These are phyloP conservation scores for Aspergillus tanneri DNA, from an alignment of 2,329 filamentous ascomycete species.

Conservation along the genomic window DNA sequence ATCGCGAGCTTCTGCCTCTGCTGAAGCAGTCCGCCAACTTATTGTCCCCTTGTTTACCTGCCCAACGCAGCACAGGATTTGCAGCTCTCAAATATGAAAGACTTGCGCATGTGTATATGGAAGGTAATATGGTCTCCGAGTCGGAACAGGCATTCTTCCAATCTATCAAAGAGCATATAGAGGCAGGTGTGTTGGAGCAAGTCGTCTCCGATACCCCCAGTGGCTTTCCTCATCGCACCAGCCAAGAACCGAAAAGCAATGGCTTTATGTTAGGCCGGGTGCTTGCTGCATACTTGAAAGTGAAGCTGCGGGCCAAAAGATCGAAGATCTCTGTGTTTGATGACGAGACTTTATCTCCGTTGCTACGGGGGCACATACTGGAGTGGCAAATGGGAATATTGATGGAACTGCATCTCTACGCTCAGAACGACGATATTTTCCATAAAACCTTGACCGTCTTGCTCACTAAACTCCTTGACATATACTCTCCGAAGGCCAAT, in stretches of 20 bases:
- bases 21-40: slow-evolving; percentile 43
- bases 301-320: slow-evolving; percentile 34
- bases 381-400: slow-evolving; percentile 42
- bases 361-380: slow-evolving; percentile 32
- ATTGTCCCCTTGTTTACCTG: slow-evolving; percentile 34
- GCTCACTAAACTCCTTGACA: slow-evolving; percentile 32
- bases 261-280: slow-evolving; percentile 41
- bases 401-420: slow-evolving; percentile 29
- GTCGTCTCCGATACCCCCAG: slow-evolving; percentile 27
- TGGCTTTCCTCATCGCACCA: slow-evolving; percentile 28
- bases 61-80: slow-evolving; percentile 40
- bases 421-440: slow-evolving; percentile 30
- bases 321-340: slow-evolving; percentile 33
- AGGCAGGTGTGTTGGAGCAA: slow-evolving; percentile 36
- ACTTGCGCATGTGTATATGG: slow-evolving; percentile 43
- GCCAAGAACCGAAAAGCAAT: slow-evolving; percentile 36
- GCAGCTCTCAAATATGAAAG: slow-evolving; percentile 47
- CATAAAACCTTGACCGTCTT: slow-evolving; percentile 28
- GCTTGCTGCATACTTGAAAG: slow-evolving; percentile 36
- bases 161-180: slow-evolving; percentile 44
- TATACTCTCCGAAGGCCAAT: slow-evolving; percentile 32
- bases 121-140: slow-evolving; percentile 35
- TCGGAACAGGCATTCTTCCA: slow-evolving; percentile 40
- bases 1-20: slow-evolving; percentile 37
- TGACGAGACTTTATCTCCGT: slow-evolving; percentile 25